Base-by-base conservation (phyloP, 768 basidiomycete species). In the Exsudoporus frostii region DNA sequence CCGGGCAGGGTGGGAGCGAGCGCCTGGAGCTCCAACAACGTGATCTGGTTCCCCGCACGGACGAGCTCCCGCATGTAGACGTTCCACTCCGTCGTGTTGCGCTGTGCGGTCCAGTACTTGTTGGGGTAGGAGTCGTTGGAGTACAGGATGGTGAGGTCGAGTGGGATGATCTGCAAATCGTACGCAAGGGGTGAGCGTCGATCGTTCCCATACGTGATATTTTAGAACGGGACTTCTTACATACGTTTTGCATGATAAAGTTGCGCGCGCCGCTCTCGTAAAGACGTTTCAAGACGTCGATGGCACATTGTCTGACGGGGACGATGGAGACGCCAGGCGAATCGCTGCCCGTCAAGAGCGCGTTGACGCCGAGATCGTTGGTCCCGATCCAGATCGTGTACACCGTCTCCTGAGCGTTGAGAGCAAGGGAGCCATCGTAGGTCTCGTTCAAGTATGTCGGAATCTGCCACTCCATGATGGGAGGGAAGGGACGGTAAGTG, bases 371-470 rank as follows among this genome's bases (percentile, higher is more conserved):
- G 5, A 87, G 74, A 61, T 87, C 86, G 55, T 82, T 83, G 4
- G 82, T 83, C 14, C 85, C 84, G 53, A 86, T 82, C 85, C 85
- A 88, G 7, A 86, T 71, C 1, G 81, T 80, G 63, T 82, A 86
- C 3, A 86, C 55, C 1, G 85, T 86, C 42, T 82, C 73, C 3
- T 72, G 64, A 0, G 78, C 63, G 14, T 58, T 11, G 45, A 61
- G 50, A 17, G 55, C 60, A 20, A 82, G 61, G 1, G 76, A 71
- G 6, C 75, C 74, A 54, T 79, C 77, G 11, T 64, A 57, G 17
- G 60, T 68, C 45, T 78, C 74, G 7, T 70, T 60, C 45, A 84
- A 72, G 66, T 79, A 85, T 0, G 71, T 48, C 0, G 84, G 84
- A 7, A 86, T 72, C 45, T 65, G 65, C 54, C 49, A 65, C 25